Evolutionary conservation across 148 eudicot species (phyloP).

Genomic region (Fagopyrum homotropicum): DNA sequence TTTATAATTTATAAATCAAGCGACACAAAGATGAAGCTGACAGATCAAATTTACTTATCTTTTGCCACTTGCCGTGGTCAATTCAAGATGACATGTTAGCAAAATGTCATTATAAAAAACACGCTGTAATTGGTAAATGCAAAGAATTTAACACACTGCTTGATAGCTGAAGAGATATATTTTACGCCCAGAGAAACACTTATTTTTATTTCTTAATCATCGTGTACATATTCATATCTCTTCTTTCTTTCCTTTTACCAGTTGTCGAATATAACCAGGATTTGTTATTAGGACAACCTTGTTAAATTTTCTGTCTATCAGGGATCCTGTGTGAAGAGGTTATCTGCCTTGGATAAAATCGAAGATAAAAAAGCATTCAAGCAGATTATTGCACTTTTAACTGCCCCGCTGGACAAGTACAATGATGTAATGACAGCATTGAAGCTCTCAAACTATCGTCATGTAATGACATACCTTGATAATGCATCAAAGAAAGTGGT

Average conservation of each 20-base stretch:
- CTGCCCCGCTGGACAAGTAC: constrained; percentile 95
- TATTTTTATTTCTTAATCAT: neutral
- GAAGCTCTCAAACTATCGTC: constrained; percentile 89
- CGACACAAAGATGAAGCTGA: neutral
- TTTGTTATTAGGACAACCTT: neutral
- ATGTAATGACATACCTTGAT: constrained; percentile 74
- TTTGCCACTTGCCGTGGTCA: neutral
- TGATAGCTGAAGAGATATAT: neutral
- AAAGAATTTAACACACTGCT: neutral
- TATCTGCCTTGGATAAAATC: constrained; percentile 66
- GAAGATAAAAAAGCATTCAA: constrained; percentile 73
- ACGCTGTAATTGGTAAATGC: neutral
- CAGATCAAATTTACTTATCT: neutral
- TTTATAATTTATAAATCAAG: neutral
- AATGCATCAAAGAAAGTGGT: constrained; percentile 74
- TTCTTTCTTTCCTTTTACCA: neutral
- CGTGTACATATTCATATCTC: neutral
- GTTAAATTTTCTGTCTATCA: constrained; percentile 20
- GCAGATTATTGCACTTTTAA: constrained; percentile 85
- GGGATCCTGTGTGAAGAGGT: constrained; percentile 93
- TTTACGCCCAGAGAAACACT: neutral
- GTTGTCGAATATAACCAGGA: neutral
- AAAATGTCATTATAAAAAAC: no score
- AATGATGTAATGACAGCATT: constrained; percentile 82
- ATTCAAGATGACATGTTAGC: neutral